These are phyloP conservation scores for Ceratobasidium sp. DNA, from an alignment of 1,284 basidiomycete species.

Conservation along the genomic window DNA sequence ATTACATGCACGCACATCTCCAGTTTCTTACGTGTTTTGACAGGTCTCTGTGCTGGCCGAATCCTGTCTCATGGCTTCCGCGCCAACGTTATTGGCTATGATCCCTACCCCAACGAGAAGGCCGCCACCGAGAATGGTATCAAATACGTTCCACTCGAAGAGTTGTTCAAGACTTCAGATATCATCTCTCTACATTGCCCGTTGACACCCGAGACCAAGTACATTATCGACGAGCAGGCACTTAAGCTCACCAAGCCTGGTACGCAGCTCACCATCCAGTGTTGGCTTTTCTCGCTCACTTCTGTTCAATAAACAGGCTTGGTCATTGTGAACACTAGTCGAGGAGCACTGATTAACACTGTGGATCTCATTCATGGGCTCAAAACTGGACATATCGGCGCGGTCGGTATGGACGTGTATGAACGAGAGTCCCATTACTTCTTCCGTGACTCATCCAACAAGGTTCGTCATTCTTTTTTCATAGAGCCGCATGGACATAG, in stretches of 20 bases:
- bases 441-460: slow-evolving; percentile 51
- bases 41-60: slow-evolving; percentile 50
- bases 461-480: slow-evolving; percentile 21
- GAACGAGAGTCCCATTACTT: slow-evolving; percentile 53
- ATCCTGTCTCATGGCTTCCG: slow-evolving; percentile 52
- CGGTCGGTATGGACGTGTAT: slow-evolving; percentile 53
- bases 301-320: not conserved
- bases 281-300: no score
- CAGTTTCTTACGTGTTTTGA: not conserved
- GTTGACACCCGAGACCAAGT: slow-evolving; percentile 60
- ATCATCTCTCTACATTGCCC: slow-evolving; percentile 59
- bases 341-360: slow-evolving; percentile 55
- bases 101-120: slow-evolving; percentile 58
- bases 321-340: slow-evolving; percentile 61
- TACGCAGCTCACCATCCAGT: not conserved
- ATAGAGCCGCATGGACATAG: no score
- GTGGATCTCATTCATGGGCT: slow-evolving; percentile 51
- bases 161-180: slow-evolving; percentile 62
- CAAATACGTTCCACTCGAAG: slow-evolving; percentile 61
- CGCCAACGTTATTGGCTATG: slow-evolving; percentile 65
- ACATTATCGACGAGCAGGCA: slow-evolving; percentile 60
- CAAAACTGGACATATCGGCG: slow-evolving; percentile 51
- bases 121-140: slow-evolving; percentile 57
- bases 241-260: slow-evolving; percentile 64
- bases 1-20: not conserved